Base-by-base conservation (phyloP, 148 eudicot species). In the Rhododendron kiyosumense region DNA sequence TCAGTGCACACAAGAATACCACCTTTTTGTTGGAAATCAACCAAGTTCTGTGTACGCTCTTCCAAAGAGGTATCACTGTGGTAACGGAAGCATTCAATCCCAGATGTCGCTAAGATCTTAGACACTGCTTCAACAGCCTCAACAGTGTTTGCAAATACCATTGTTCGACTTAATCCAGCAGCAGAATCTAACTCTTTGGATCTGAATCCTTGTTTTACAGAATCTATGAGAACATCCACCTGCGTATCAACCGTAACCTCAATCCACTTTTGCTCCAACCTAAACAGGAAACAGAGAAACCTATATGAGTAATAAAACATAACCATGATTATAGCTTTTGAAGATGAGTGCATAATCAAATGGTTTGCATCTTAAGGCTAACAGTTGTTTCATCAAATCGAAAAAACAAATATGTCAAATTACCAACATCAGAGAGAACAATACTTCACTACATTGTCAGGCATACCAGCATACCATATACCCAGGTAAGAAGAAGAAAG, bases 111-210 rank as follows among this genome's bases (percentile, higher is more conserved):
- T 80, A 96, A 85, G 81, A 95, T 86, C 84, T 89, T 89, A 43
- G 96, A 92, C 83, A 95, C 93, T 32, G 98, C 96, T 88, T 95
- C 98, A 59, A 93, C 99, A 76, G 98, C 98, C 71, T 96, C 97
- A 81, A 96, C 99, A 34, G 99, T 96, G 90, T 95, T 96, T 71
- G 95, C 98, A 93, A 96, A 96, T 77, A 96, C 94, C 97, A 96
- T 93, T 73, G 97, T 96, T 84, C 97, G 91, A 76, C 85, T 83
- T 85, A 92, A 30, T 52, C 84, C 87, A 86, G 84, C 30, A 80
- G 28, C 86, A 41, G 92, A 84, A 90, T 86, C 88, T 32, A 45
- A 26, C 10, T 52, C 63, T 79, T 71, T 81, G 54, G 85, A 63
- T 74, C 81, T 91, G 24, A 86, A 74, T 61, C 91, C 89, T 77